Base-by-base conservation (phyloP, 768 basidiomycete genomes). In the Crucibulum laeve region DNA sequence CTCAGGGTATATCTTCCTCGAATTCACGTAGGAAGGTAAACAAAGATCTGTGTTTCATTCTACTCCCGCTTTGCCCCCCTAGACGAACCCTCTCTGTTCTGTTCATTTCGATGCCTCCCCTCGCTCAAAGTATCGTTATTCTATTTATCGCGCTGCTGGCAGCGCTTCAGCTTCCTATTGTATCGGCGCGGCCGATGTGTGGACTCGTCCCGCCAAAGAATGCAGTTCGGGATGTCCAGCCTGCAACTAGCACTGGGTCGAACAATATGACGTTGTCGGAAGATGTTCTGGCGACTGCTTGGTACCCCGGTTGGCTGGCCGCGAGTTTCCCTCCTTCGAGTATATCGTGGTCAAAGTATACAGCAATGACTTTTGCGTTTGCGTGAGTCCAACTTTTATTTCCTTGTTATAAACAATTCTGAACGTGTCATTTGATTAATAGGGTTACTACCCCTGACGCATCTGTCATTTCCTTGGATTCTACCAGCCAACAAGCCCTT, bases 291-390 rank as follows among this genome's bases (percentile, higher is more conserved):
- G 69, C 76, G 3, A 62, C 75, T 24, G 71, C 73, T 1, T 83
- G 79, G 78, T 79, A 73, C 50, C 67, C 80, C 14, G 70, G 68
- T n/a, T 81, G 77, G 76, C 63, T 72, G 42, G 62, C 61, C 4
- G 42, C 49, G 19, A 50, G 65, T 38, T 64, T 71, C 49, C 57
- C 77, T 10, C 66, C 76, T 3, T 53, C 53, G 30, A 56, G 64
- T 10, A 65, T 83, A 44, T 68, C 73, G 18, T 83, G 80, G 80
- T 46, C 58, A 23, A 79, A 78, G 53, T 82, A 80, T 52, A 75
- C 64, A 35, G 59, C 64, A 19, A 38, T 73, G 58, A 72, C 69
- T 3, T 74, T 71, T 53, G 67, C 74, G 5, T 76, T 76, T 49
- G 74, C 67, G 82, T 74, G 25, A 48, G 71, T 58, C 5, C 2